These are phyloP conservation scores for Penicillium sp. DNA, from an alignment of 2,329 filamentous ascomycete species.

Conservation along the genomic window DNA sequence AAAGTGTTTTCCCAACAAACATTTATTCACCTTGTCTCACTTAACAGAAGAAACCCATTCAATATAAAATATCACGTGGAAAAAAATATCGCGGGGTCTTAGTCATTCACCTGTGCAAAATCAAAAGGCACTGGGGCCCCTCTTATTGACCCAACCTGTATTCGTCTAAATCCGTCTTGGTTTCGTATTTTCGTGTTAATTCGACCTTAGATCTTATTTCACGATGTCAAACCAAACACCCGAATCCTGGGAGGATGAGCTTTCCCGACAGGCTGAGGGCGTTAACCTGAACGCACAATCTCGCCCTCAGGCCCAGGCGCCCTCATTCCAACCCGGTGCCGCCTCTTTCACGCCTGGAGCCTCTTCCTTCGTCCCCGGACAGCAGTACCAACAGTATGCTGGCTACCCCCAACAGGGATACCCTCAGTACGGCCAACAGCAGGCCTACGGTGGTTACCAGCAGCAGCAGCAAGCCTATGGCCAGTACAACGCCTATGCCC, in stretches of 20 bases:
- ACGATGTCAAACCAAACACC: constrained; percentile 73
- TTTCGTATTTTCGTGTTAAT: constrained; percentile 22
- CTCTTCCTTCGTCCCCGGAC: constrained; percentile 69
- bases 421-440: constrained; percentile 42
- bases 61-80: constrained; percentile 18
- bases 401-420: constrained; percentile 24
- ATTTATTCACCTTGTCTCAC: not conserved
- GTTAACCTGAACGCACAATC: constrained; percentile 66
- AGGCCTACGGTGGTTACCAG: constrained; percentile 39
- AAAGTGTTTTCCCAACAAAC: not conserved
- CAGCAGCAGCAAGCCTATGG: constrained; percentile 39
- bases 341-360: constrained; percentile 73
- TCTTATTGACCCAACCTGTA: constrained; percentile 16
- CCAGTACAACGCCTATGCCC: constrained; percentile 39
- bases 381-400: constrained; percentile 62
- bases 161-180: constrained; percentile 23
- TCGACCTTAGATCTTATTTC: constrained; percentile 22
- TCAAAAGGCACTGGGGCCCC: constrained; percentile 26
- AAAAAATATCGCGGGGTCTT: constrained; percentile 22
- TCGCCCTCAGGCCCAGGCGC: constrained; percentile 51
- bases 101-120: constrained; percentile 25
- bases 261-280: constrained; percentile 74
- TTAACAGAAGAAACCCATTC: not conserved
- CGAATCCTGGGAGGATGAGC: constrained; percentile 93
- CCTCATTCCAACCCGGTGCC: constrained; percentile 65